A percentile compares a stretch with the other conserved stretches of the same genome.
These are phyloP conservation scores for Amaranthus palmeri DNA, from an alignment of 148 eudicot species.

Conservation along the genomic window DNA sequence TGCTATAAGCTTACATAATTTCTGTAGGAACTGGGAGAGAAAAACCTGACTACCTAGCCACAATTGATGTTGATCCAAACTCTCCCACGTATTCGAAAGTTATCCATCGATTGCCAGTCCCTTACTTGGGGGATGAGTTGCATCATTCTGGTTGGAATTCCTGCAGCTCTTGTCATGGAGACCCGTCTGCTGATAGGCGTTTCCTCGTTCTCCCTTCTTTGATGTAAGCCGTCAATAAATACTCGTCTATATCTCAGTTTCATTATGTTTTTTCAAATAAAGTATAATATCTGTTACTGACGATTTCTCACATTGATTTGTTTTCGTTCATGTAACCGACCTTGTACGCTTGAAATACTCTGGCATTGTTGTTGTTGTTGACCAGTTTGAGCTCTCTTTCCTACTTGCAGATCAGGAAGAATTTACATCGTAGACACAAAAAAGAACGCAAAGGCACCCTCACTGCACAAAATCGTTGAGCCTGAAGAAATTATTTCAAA, in stretches of 20 bases:
- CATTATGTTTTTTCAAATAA: background rate
- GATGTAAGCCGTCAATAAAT: conserved; percentile 40
- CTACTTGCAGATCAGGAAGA: conserved; percentile 71
- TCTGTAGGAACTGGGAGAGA: conserved; percentile 72
- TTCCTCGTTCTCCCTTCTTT: conserved; percentile 87
- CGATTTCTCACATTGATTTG: too few relatives aligned
- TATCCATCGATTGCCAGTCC: conserved; percentile 81
- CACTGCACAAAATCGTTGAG: conserved; percentile 77
- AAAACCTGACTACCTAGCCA: conserved; percentile 89
- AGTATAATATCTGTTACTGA: too few relatives aligned
- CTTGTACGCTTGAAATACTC: too few relatives aligned
- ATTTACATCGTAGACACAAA: conserved; percentile 79
- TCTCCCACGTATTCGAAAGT: conserved; percentile 77
- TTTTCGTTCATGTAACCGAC: too few relatives aligned
- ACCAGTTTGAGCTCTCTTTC: background rate
- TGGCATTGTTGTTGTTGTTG: background rate
- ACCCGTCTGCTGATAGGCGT: conserved; percentile 64
- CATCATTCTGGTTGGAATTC: conserved; percentile 99
- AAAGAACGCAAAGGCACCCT: conserved; percentile 68
- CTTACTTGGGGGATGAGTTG: conserved; percentile 76
- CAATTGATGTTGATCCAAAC: conserved; percentile 83
- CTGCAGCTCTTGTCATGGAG: conserved; percentile 97
- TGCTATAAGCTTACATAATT: background rate
- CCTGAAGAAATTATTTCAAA: conserved; percentile 64
- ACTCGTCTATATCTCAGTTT: background rate